Base-by-base conservation (phyloP, 768 basidiomycete species). In the Termitomyces sp. region DNA sequence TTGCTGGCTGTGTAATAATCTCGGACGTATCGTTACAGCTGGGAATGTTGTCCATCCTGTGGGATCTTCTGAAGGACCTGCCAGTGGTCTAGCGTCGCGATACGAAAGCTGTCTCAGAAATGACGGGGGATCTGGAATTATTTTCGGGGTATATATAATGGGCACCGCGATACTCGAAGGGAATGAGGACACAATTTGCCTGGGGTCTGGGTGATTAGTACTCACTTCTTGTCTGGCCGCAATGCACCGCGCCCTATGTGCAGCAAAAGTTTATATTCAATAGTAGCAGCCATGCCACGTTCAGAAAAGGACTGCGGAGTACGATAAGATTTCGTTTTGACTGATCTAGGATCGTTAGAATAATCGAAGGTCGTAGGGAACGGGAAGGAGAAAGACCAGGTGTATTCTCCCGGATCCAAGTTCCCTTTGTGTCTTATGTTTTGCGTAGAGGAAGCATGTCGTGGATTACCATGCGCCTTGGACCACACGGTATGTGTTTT, bases 341-440 rank as follows among this genome's bases (percentile, higher is more conserved):
- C 32, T 5, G 51, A 39, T 14, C 34, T 30, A 30, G 24, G 13
- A 4, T 40, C 58, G 7, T 62, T 60, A 0, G 62, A 49, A 20
- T 72, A 52, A 13, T 62, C 62, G 8, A 71, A 67, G 39, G 69
- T 67, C 16, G 64, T 66, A 13, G 78, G 77, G 60, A 78, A 72
- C 3, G 70, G 59, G 55, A 79, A 71, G 4, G 73, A 71, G 56
- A 78, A 77, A 6, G 75, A 72, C 73, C 75, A 77, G 0, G 63
- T 64, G 53, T 76, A 76, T 27, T 66, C 63, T 22, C 78, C 77
- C 9, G 52, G 58, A 32, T 56, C 58, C 22, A 59, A 30, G 22
- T 58, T 59, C 36, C 68, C 60, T 32, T 56, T 43, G 24, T 61
- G 51, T 60, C 65, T 53, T 22, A 54, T 24, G 54, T 45, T 37